A percentile compares a stretch with the other conserved stretches of the same genome.
Evolutionary conservation across 257 asterid genomes (phyloP).

Genomic region (Solanum chilense): DNA sequence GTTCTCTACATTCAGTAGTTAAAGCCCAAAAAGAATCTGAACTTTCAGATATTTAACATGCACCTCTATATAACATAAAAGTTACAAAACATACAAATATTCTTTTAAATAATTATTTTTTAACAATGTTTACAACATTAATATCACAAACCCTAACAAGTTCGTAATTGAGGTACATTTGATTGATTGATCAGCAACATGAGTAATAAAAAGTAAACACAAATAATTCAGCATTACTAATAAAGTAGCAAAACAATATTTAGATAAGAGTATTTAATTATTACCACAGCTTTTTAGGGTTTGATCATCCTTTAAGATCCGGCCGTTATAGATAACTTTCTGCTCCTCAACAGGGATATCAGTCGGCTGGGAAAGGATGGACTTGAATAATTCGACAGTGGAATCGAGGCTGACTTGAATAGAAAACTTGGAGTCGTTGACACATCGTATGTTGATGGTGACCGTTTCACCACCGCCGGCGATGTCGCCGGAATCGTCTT

Average conservation of each 20-base stretch:
- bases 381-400: constrained; percentile 34
- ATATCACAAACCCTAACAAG: neutral
- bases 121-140: too few species aligned
- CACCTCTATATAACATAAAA: too few species aligned
- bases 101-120: too few species aligned
- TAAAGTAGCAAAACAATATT: too few species aligned
- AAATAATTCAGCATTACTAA: neutral
- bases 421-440: constrained; percentile 33
- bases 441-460: constrained; percentile 28
- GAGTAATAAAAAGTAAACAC: neutral
- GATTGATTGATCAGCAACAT: neutral
- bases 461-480: constrained; percentile 17
- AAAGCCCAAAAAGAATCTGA: neutral
- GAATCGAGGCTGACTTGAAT: constrained; percentile 31
- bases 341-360: constrained; percentile 36
- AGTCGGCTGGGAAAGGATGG: constrained; percentile 23
- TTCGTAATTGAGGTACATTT: neutral
- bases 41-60: too few species aligned
- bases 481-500: neutral
- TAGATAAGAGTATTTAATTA: neutral
- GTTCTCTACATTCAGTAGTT: too few species aligned
- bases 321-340: constrained; percentile 50
- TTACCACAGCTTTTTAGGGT: constrained; percentile 44
- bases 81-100: too few species aligned
- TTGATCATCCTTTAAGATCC: constrained; percentile 55